Evolutionary conservation across 1,139 yeast genomes (phyloP).

Genomic region (Candida frijolesensis): DNA sequence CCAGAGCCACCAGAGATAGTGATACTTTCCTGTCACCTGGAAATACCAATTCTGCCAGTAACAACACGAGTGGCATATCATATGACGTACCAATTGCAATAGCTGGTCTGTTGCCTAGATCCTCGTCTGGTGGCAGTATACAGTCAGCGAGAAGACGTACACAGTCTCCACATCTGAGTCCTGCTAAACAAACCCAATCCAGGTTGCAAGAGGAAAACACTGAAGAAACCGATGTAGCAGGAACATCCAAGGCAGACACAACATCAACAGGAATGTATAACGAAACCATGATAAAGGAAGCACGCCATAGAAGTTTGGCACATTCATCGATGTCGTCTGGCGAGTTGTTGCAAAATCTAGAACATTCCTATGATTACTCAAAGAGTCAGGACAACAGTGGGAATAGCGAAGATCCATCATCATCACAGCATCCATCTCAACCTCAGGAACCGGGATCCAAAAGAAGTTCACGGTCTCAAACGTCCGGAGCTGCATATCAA

Average conservation of each 20-base stretch:
- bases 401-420: background rate
- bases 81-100: conserved; percentile 9
- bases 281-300: conserved; percentile 15
- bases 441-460: background rate
- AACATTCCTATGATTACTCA: conserved; percentile 17
- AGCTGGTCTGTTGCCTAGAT: conserved; percentile 13
- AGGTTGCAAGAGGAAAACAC: conserved; percentile 1
- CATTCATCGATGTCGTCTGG: conserved; percentile 38
- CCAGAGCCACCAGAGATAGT: conserved; percentile 7
- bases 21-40: conserved; percentile 7
- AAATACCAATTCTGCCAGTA: conserved; percentile 1
- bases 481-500: background rate
- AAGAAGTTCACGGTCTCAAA: background rate
- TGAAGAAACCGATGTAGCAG: conserved; percentile 5
- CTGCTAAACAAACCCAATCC: background rate
- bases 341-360: conserved; percentile 36
- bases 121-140: conserved; percentile 3
- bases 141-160: background rate
- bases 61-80: conserved; percentile 2
- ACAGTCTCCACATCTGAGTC: conserved; percentile 2
- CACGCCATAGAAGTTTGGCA: conserved; percentile 16
- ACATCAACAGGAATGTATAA: conserved; percentile 9
- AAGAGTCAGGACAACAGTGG: conserved; percentile 10
- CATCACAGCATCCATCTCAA: background rate
- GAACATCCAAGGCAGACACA: background rate